Evolutionary conservation across 2,329 filamentous ascomycete species (phyloP).

Genomic region (Cytospora piceae): DNA sequence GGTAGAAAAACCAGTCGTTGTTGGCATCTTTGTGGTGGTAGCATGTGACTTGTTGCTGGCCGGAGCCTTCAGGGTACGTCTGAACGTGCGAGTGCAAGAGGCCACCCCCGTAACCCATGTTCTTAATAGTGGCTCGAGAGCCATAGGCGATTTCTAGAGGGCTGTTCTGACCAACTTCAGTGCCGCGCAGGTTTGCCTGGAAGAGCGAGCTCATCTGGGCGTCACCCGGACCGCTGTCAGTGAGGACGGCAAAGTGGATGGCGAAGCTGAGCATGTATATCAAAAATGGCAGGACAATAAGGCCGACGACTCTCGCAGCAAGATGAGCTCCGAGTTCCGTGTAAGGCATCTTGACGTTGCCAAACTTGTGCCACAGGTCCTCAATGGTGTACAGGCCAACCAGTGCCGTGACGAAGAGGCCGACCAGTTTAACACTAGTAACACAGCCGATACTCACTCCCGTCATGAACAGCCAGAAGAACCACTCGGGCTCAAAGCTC

Average conservation of each 20-base stretch:
- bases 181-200: slow-evolving; percentile 93
- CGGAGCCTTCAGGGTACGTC: slow-evolving; percentile 91
- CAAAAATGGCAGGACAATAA: slow-evolving; percentile 85
- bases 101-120: slow-evolving; percentile 98
- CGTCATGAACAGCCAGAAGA: slow-evolving; percentile 89
- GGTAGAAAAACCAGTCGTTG: slow-evolving; percentile 99
- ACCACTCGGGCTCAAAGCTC: slow-evolving; percentile 92
- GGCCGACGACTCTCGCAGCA: slow-evolving; percentile 76
- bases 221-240: slow-evolving; percentile 92
- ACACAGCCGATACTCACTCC: slow-evolving; percentile 97
- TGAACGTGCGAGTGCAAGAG: slow-evolving; percentile 96
- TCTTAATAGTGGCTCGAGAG: slow-evolving; percentile 91
- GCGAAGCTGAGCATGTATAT: slow-evolving; percentile 98
- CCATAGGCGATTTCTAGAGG: slow-evolving; percentile 90
- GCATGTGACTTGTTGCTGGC: slow-evolving; percentile 96
- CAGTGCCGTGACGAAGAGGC: slow-evolving; percentile 91
- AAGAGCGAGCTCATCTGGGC: slow-evolving; percentile 99
- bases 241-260: slow-evolving; percentile 89
- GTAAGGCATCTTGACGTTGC: slow-evolving; percentile 82
- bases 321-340: slow-evolving; percentile 73
- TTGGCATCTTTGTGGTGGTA: slow-evolving; percentile 99
- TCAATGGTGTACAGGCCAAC: slow-evolving; percentile 95
- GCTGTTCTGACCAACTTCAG: slow-evolving; percentile 91
- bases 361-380: slow-evolving; percentile 98
- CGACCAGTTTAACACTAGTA: slow-evolving; percentile 98